Conservation (phyloP, 2,329 filamentous ascomycete genomes). For the Corniculantispora saksenae region DNA sequence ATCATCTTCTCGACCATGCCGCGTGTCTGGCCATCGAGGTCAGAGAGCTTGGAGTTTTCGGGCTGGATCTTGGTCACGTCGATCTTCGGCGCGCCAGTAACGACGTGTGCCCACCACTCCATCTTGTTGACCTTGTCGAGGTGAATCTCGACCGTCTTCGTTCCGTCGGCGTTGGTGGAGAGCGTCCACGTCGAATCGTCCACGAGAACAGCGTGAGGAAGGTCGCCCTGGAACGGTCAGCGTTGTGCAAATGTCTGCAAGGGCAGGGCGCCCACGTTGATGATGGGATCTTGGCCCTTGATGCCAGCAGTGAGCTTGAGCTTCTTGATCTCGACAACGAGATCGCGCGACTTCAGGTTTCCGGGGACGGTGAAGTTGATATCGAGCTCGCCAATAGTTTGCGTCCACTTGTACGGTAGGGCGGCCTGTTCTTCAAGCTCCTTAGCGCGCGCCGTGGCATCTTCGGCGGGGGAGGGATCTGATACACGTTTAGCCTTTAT, state of each 20-base stretch:
- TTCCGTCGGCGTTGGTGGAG: constrained; percentile 68
- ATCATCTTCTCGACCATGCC: constrained; percentile 99
- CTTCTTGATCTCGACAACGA: constrained; percentile 82
- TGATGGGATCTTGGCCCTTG: constrained; percentile 84
- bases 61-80: constrained; percentile 94
- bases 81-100: constrained; percentile 84
- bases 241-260: neutral
- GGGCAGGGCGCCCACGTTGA: constrained; percentile 61
- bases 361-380: constrained; percentile 75
- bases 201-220: constrained; percentile 75
- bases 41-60: constrained; percentile 86
- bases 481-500: constrained; percentile 6
- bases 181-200: constrained; percentile 97
- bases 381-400: constrained; percentile 87
- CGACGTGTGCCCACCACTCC: constrained; percentile 97
- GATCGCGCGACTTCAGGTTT: constrained; percentile 81
- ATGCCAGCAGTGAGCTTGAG: constrained; percentile 75
- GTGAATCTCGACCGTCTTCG: constrained; percentile 71
- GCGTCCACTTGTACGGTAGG: constrained; percentile 96
- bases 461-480: constrained; percentile 58
- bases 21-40: constrained; percentile 91
- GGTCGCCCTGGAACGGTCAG: constrained; percentile 67
- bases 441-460: constrained; percentile 62
- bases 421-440: constrained; percentile 83
- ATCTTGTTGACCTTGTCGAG: constrained; percentile 96